Evolutionary conservation across 2,329 filamentous ascomycete species (phyloP).

Genomic region (Mariannaea elegans): DNA sequence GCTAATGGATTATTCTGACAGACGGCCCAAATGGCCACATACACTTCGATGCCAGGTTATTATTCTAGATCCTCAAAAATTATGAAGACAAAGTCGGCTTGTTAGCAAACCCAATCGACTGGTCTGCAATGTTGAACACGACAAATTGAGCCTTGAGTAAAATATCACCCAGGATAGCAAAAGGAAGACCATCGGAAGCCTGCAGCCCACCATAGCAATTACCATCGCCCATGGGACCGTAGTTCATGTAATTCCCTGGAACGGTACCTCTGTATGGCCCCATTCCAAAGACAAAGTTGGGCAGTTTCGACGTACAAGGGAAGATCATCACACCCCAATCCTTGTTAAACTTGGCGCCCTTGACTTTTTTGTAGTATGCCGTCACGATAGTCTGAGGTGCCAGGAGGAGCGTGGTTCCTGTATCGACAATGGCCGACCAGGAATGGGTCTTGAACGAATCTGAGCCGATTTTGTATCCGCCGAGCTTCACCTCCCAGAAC

Average conservation of each 20-base stretch:
- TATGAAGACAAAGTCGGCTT: constrained; percentile 40
- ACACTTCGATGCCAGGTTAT: too few relatives aligned
- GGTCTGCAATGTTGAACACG: constrained; percentile 49
- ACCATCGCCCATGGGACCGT: constrained; percentile 38
- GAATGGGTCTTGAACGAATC: constrained; percentile 38
- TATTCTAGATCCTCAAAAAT: not conserved
- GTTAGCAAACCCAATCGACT: constrained; percentile 50
- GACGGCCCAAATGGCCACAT: too few relatives aligned
- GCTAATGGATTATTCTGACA: too few relatives aligned
- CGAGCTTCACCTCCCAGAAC: constrained; percentile 69
- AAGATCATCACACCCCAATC: constrained; percentile 65
- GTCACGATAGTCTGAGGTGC: constrained; percentile 61
- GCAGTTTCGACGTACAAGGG: constrained; percentile 62
- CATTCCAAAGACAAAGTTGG: constrained; percentile 49
- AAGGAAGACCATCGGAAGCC: constrained; percentile 45
- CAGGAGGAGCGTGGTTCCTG: constrained; percentile 74
- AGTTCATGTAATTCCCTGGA: constrained; percentile 51
- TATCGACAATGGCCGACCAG: constrained; percentile 70
- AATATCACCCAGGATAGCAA: constrained; percentile 53
- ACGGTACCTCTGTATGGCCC: constrained; percentile 46
- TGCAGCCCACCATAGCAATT: constrained; percentile 52
- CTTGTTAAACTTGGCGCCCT: constrained; percentile 56
- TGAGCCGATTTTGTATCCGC: constrained; percentile 63
- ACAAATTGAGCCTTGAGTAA: constrained; percentile 56
- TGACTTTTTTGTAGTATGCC: constrained; percentile 68